A percentile compares a stretch with the other conserved stretches of the same genome.
phyloP scores from a whole-genome alignment of 345 rosid genomes.

The Litchi chinensis region DNA sequence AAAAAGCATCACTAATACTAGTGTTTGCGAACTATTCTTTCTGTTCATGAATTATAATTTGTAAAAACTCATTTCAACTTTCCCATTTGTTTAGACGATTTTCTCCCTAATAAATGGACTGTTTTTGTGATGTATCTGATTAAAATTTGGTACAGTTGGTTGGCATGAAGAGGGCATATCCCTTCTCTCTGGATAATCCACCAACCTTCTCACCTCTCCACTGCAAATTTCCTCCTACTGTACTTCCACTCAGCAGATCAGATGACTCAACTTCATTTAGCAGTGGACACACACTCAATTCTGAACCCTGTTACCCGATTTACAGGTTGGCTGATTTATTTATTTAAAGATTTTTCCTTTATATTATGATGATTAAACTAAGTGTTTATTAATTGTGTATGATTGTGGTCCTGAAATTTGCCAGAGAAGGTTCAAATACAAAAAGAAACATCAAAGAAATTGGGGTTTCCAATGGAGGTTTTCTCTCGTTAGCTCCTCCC shows the following conservation, averaged over 20 bases:
- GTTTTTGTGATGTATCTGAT: constrained; percentile 23
- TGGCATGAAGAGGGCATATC: constrained; percentile 56
- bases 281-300: constrained; percentile 26
- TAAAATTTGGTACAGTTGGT: constrained; percentile 39
- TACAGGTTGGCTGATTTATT: constrained; percentile 38
- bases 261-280: constrained; percentile 41
- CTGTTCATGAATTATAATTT: no score
- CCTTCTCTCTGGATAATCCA: constrained; percentile 44
- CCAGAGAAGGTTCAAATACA: constrained; percentile 39
- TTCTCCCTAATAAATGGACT: not conserved
- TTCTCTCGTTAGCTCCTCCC: constrained; percentile 55
- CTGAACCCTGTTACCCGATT: constrained; percentile 18
- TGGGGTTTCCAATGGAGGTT: constrained; percentile 33
- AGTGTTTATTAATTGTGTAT: not conserved
- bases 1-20: no score
- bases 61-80: no score
- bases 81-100: no score
- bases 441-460: constrained; percentile 30
- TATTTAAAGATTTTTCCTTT: not conserved
- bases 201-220: constrained; percentile 26
- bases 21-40: no score
- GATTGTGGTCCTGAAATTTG: not conserved
- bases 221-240: constrained; percentile 30
- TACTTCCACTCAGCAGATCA: constrained; percentile 31
- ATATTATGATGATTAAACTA: not conserved